Evolutionary conservation across 352 stramenopile species (phyloP), one percentile per base, ranked within the genome.

Genomic region (Pythium biforme): DNA sequence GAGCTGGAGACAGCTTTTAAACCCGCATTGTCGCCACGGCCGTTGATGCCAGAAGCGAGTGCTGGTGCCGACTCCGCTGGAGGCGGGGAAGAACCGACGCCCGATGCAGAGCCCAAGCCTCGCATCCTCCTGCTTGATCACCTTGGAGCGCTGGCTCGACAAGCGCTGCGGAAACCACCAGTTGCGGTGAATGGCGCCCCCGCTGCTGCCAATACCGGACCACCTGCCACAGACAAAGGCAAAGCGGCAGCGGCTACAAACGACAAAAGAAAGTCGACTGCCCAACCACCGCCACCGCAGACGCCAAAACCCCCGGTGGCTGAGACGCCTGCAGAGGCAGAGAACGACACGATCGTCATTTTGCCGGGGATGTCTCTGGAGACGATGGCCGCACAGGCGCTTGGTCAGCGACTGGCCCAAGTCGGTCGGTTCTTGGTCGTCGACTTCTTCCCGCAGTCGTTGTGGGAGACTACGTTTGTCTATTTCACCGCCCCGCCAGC

Each of bases 51-150:
- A 5, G n/a, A 3, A 34, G 51, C n/a, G n/a, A n/a, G n/a, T n/a
- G n/a, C n/a, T n/a, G n/a, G n/a, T n/a, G n/a, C 29, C 7, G 33
- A 17, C 26, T 17, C 12, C 19, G 14, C n/a, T 15, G 7, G 37
- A 2, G n/a, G 29, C 43, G 8, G 2, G 25, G 40, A 8, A 25
- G 17, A 25, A 17, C 20, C 14, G 33, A 3, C 1, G 47, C 12
- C 17, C 14, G 6, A 9, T 12, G 27, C 5, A 17, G 34, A 37
- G 23, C 20, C 26, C 3, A 29, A 57, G 19, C 74, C 71, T 17
- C 68, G 65, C 11, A 67, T 86, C 1, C 45, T 87, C 20, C 37
- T 87, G 9, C 53, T 87, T 2, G 75, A 87, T 14, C 77, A 81
- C 39, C 47, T 81, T 56, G 59, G 41, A 27, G 40, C 39, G n/a